These are phyloP conservation scores for Pythium scleroteichum DNA, from an alignment of 352 stramenopile species.

Conservation along the genomic window DNA sequence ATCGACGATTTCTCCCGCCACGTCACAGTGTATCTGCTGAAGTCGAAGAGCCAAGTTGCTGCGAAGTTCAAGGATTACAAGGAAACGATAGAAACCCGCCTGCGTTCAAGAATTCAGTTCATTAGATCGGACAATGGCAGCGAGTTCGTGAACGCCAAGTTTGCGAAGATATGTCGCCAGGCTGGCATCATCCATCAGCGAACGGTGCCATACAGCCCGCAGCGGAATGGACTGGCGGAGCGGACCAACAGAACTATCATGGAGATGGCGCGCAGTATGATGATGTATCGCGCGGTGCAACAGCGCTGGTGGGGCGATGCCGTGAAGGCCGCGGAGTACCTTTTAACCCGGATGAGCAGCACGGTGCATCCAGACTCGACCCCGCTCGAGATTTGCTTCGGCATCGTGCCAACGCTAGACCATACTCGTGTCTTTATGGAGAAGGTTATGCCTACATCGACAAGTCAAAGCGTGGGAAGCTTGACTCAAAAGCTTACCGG, in stretches of 20 bases:
- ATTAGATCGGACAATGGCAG: conserved; percentile 3
- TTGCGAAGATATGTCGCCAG: neutral
- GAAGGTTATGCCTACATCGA: no score
- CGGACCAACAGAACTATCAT: conserved; percentile 8
- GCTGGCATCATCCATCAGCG: conserved; percentile 6
- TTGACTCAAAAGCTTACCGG: no score
- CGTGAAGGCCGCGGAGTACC: no score
- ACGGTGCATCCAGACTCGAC: no score
- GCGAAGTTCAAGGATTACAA: conserved; percentile 22
- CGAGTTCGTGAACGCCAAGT: conserved; percentile 12
- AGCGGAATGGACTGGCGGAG: conserved; percentile 10
- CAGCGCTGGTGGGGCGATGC: conserved; percentile 22
- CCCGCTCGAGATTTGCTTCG: no score
- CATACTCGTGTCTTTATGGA: no score
- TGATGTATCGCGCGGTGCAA: conserved; percentile 2
- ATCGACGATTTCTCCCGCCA: conserved; percentile 20
- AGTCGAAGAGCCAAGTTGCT: conserved; percentile 15
- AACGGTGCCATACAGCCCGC: conserved; percentile 1
- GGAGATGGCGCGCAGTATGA: conserved; percentile 1
- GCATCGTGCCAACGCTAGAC: no score
- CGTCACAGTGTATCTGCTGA: conserved; percentile 10
- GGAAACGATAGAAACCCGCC: conserved; percentile 4
- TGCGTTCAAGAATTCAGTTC: conserved; percentile 1
- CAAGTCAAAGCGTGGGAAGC: no score
- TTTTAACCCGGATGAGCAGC: no score